Conservation (phyloP, 2,329 filamentous ascomycete species). For the Calonectria pauciramosa region DNA sequence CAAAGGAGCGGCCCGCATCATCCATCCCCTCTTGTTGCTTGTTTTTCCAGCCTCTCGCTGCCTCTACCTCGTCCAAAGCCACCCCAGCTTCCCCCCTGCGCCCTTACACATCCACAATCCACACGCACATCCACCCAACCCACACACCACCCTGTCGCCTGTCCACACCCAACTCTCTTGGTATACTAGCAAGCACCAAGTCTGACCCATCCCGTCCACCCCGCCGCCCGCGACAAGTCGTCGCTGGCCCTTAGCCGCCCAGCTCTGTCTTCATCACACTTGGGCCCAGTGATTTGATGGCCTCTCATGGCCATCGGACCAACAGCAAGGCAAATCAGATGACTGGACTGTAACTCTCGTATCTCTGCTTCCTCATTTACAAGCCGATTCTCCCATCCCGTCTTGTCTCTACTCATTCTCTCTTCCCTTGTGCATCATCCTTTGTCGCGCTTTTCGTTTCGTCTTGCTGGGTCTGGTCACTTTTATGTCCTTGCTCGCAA, state of each 20-base stretch:
- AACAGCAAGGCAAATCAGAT: slow-evolving; percentile 38
- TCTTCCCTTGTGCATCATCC: slow-evolving; percentile 3
- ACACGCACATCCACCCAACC: slow-evolving; percentile 10
- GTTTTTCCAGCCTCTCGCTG: background rate
- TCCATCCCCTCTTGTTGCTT: background rate
- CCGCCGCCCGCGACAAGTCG: slow-evolving; percentile 31
- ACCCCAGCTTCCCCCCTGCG: slow-evolving; percentile 8
- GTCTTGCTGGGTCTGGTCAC: slow-evolving; percentile 32
- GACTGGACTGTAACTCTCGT: slow-evolving; percentile 29
- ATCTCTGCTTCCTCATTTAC: slow-evolving; percentile 12
- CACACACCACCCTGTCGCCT: slow-evolving; percentile 12
- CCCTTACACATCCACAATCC: slow-evolving; percentile 15
- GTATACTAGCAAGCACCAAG: slow-evolving; percentile 9
- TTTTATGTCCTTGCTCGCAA: slow-evolving; percentile 17
- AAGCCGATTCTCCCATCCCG: background rate
- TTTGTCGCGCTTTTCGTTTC: slow-evolving; percentile 26
- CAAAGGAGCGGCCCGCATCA: slow-evolving; percentile 27
- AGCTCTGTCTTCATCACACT: slow-evolving; percentile 41
- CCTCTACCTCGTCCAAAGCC: slow-evolving; percentile 8
- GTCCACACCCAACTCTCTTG: slow-evolving; percentile 12
- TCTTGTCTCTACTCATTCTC: slow-evolving; percentile 19
- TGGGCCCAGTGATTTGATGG: slow-evolving; percentile 22
- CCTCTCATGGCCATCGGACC: slow-evolving; percentile 33
- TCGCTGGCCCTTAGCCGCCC: slow-evolving; percentile 42
- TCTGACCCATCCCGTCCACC: slow-evolving; percentile 22